A percentile compares a stretch with the other conserved stretches of the same genome.
phyloP scores from a whole-genome alignment of 2,329 filamentous ascomycete species.

The Colletotrichum magnum region DNA sequence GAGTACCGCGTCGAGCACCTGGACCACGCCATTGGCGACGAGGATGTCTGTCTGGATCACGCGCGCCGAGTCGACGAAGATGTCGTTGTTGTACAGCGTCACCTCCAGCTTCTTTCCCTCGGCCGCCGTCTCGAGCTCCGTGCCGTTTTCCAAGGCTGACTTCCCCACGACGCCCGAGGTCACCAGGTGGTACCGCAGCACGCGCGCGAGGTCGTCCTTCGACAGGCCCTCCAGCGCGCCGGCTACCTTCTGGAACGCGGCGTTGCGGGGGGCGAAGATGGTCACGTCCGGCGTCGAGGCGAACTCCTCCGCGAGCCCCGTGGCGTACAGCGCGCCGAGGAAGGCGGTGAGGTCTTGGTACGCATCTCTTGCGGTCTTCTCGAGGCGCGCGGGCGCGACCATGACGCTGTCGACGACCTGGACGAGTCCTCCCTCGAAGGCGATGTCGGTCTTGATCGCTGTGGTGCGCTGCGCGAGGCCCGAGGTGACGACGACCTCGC shows the following conservation, averaged over 20 bases:
- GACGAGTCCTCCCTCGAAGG: conserved; percentile 63
- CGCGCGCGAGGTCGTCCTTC: conserved; percentile 29
- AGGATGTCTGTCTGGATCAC: conserved; percentile 67
- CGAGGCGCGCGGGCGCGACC: conserved; percentile 55
- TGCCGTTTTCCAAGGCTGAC: conserved; percentile 17
- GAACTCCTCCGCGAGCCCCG: conserved; percentile 37
- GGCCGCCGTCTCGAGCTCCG: conserved; percentile 25
- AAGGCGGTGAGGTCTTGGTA: conserved; percentile 39
- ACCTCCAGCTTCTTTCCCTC: conserved; percentile 15
- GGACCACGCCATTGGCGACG: conserved; percentile 71
- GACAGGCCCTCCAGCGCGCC: conserved; percentile 20
- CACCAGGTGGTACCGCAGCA: conserved; percentile 40
- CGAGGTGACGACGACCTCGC: conserved; percentile 44
- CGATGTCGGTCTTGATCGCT: conserved; percentile 58
- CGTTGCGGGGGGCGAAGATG: conserved; percentile 38
- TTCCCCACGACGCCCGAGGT: conserved; percentile 27
- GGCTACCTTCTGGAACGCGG: conserved; percentile 37
- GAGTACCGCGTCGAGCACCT: conserved; percentile 69
- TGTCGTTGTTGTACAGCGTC: conserved; percentile 53
- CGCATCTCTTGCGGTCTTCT: conserved; percentile 36
- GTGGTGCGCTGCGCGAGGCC: conserved; percentile 59
- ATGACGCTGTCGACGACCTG: conserved; percentile 67
- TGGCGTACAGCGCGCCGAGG: conserved; percentile 39
- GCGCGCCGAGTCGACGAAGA: conserved; percentile 66
- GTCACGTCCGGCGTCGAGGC: conserved; percentile 36